Conservation (phyloP, 1,284 basidiomycete species). For the Testicularia cyperi region DNA sequence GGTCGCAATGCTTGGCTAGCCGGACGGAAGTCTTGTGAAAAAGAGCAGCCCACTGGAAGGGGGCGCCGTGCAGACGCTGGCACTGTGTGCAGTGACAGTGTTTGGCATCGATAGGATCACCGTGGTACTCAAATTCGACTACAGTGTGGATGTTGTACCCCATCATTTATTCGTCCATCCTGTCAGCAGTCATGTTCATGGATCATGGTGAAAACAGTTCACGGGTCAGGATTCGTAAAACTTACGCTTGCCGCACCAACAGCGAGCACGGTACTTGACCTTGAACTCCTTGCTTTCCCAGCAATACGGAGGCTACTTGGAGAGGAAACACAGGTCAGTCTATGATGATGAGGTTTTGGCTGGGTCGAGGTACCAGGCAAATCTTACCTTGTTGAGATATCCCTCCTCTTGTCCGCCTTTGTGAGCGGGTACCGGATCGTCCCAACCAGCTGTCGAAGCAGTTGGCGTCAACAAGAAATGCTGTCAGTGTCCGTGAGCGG, state of each 20-base stretch:
- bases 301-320: slow-evolving; percentile 25
- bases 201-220: too few species aligned
- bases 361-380: background rate
- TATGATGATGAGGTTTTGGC: too few species aligned
- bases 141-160: too few species aligned
- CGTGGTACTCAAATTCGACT: slow-evolving; percentile 44
- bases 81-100: slow-evolving; percentile 52
- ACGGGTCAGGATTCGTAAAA: too few species aligned
- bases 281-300: slow-evolving; percentile 33
- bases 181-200: too few species aligned
- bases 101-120: slow-evolving; percentile 40
- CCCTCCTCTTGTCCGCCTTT: slow-evolving; percentile 27
- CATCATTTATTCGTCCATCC: too few species aligned
- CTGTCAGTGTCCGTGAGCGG: background rate
- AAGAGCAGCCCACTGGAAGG: slow-evolving; percentile 44
- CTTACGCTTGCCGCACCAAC: slow-evolving; percentile 36
- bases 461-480: too few species aligned
- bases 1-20: slow-evolving; percentile 29
- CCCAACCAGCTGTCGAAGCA: slow-evolving; percentile 27
- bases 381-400: slow-evolving; percentile 26
- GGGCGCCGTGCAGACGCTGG: slow-evolving; percentile 48
- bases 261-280: slow-evolving; percentile 25
- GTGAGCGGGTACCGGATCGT: slow-evolving; percentile 17
- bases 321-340: background rate
- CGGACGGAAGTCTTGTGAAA: slow-evolving; percentile 43